Evolutionary conservation across 768 basidiomycete genomes (phyloP), one percentile per base, ranked within the genome.

Genomic region (Trametes punicea): DNA sequence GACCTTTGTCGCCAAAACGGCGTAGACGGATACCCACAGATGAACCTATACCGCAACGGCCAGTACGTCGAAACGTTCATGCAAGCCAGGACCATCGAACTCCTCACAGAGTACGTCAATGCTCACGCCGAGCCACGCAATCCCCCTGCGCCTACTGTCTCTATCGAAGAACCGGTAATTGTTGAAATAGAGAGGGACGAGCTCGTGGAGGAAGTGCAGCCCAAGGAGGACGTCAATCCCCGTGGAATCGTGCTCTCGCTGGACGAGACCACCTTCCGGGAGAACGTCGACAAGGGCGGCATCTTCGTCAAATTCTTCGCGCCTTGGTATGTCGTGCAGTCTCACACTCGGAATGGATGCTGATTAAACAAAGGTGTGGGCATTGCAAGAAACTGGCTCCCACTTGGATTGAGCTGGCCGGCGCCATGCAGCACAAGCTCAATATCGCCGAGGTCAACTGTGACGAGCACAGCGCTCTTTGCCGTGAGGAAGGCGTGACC

Each of bases 351-450:
- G n/a, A 20, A 23, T 39, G 3, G n/a, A 11, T 4, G 11, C 8
- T 39, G 1, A 21, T 15, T 9, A 38, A 41, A 23, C 6, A 39
- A 23, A 82, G 81, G 91, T 98, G 95, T 68, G 90, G 90, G 4
- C 95, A 98, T 72, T 99, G 96, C 80, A 95, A 97, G 74, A 91
- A 91, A 67, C 78, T 98, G 1, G 90, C 91, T 0, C 93, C 86
- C 48, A 78, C 75, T 0, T 98, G 93, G 91, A 74, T 73, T 1
- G 76, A 87, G 46, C 80, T 99, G 3, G 95, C 90, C 0, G 70
- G 73, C 46, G 73, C 74, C 20, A 84, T 95, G 79, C 80, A 87
- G 62, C 74, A 78, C 57, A 84, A 84, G 45, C 74, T 95, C 27
- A 87, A 81, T 34, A 74, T 99, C 8, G 93, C 85, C 2, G 85